A percentile compares a stretch with the other conserved stretches of the same genome.
Conservation (phyloP, 257 asterid species). For the Schizonepeta tenuifolia region DNA sequence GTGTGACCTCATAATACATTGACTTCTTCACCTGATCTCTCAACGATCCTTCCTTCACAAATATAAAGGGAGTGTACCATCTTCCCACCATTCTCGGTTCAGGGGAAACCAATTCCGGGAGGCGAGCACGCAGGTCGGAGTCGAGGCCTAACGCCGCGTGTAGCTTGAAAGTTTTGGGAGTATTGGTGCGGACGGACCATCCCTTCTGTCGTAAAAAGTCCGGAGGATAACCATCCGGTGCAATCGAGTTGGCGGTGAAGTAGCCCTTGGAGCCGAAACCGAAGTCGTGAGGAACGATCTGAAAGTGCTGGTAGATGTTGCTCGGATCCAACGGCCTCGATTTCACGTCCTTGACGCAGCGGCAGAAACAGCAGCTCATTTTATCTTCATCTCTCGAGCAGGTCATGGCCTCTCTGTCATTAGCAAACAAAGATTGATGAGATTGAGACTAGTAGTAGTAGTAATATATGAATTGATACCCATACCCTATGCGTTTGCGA, state of each 20-base stretch:
- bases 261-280: slow-evolving; percentile 5
- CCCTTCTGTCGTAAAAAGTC: slow-evolving; percentile 42
- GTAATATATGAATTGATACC: slow-evolving; percentile 33
- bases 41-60: slow-evolving; percentile 53
- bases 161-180: slow-evolving; percentile 34
- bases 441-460: too few species aligned
- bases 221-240: slow-evolving; percentile 54
- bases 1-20: slow-evolving; percentile 51
- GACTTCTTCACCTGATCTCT: slow-evolving; percentile 48
- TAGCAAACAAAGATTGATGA: neutral
- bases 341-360: slow-evolving; percentile 46
- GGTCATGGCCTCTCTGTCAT: slow-evolving; percentile 56
- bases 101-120: slow-evolving; percentile 31
- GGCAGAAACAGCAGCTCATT: slow-evolving; percentile 54
- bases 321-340: slow-evolving; percentile 58
- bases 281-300: slow-evolving; percentile 28
- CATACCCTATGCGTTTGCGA: slow-evolving; percentile 63
- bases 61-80: slow-evolving; percentile 68
- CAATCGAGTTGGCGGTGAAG: slow-evolving; percentile 41
- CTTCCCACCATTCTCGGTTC: slow-evolving; percentile 39
- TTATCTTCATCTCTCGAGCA: slow-evolving; percentile 68
- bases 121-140: slow-evolving; percentile 36
- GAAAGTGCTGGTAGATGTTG: slow-evolving; percentile 52
- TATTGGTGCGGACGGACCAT: slow-evolving; percentile 42
- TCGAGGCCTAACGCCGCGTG: slow-evolving; percentile 46